Base-by-base conservation (phyloP, 495 filamentous ascomycete species). In the Emericellopsis terricola region DNA sequence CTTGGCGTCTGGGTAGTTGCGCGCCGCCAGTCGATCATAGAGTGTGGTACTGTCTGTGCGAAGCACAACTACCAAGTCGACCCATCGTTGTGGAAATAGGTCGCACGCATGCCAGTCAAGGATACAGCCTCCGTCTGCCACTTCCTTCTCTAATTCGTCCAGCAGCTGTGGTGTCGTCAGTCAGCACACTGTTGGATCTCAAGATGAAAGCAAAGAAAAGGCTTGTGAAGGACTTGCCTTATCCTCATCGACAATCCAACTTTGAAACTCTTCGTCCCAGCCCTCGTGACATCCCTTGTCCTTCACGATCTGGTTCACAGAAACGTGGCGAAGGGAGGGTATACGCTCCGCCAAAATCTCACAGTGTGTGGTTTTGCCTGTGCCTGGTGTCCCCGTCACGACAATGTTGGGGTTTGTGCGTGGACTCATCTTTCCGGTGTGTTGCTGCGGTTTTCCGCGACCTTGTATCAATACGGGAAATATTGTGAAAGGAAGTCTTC, bases 61-160 rank as follows among this genome's bases (percentile, higher is more conserved):
- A 36, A 99, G 53, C 39, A 96, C 91, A 3, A 96, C 80, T 1
- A 96, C 87, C 2, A 99, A 70, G 48, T 99, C 91, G 44, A 96
- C 78, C 81, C 83, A 92, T 47, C 77, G 76, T 50, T 78, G 72
- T 15, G 91, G 87, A 50, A 99, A 96, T 19, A 96, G 58, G 48
- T 99, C 91, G 56, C 87, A 94, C 1, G 83, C 86, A 53, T 99
- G 89, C 89, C 87, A 99, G 56, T 99, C 91, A 42, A 99, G 81
- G 47, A 99, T 71, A 50, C 73, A 79, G 11, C 91, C 91, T 39
- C 91, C 91, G 17, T 68, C 52, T 41, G 75, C 68, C 34, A 81
- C 65, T 37, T 84, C 74, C 31, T 84, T 69, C 56, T 97, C 89
- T 36, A 97, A 76, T 11, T 76, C 68, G 50, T 96, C 89, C 20